phyloP scores from a whole-genome alignment of 768 basidiomycete species.

The Coprinopsis marcescibilis region DNA sequence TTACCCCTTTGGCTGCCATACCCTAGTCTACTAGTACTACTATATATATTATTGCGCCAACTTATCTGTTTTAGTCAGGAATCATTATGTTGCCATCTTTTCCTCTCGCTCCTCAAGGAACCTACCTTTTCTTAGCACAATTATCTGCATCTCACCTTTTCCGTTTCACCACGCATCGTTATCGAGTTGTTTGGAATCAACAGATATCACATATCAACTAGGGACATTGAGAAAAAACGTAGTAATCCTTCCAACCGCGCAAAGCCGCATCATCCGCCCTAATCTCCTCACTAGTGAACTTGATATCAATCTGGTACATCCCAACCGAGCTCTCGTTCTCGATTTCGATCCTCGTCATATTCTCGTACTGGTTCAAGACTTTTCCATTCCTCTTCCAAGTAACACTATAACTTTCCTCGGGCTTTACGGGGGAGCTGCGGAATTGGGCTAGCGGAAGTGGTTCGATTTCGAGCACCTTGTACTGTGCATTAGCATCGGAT shows the following conservation, averaged over 20 bases:
- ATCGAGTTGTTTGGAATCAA: too few relatives aligned
- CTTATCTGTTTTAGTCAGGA: constrained; percentile 1
- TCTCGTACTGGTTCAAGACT: constrained; percentile 36
- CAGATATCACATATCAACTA: too few relatives aligned
- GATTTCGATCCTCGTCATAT: constrained; percentile 43
- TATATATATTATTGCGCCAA: constrained; percentile 2
- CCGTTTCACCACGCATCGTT: too few relatives aligned
- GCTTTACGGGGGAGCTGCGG: constrained; percentile 20
- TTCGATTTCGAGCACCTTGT: constrained; percentile 24
- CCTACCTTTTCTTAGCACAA: too few relatives aligned
- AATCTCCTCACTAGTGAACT: constrained; percentile 52
- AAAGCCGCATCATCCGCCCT: constrained; percentile 15
- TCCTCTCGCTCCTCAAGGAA: too few relatives aligned
- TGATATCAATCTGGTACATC: constrained; percentile 39
- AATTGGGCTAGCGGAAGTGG: constrained; percentile 61
- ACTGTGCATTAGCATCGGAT: neutral
- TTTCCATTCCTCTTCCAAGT: constrained; percentile 47
- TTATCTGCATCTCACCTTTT: too few relatives aligned
- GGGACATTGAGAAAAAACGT: neutral
- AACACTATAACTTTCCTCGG: constrained; percentile 42
- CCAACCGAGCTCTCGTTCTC: constrained; percentile 30
- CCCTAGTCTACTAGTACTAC: neutral
- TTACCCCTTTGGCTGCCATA: neutral
- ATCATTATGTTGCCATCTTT: neutral
- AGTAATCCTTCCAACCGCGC: neutral